phyloP scores from a whole-genome alignment of 257 asterid genomes.

The Capsicum chinense region DNA sequence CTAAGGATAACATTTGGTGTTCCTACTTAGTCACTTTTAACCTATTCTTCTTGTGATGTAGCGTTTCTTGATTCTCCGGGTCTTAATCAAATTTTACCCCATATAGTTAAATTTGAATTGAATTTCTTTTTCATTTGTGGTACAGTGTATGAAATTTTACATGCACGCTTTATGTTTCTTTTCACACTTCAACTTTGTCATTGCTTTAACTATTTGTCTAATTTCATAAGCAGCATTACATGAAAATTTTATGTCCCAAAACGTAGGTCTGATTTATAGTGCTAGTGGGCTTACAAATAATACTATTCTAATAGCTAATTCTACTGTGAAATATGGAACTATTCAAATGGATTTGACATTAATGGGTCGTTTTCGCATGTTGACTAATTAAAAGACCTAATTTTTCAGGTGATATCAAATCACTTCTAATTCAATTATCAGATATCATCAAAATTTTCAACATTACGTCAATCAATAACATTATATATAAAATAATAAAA shows the following conservation, averaged over 20 bases:
- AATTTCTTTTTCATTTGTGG: neutral
- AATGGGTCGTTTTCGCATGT: slow-evolving; percentile 88
- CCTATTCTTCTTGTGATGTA: neutral
- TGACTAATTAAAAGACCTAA: slow-evolving; percentile 4
- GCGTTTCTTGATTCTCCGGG: neutral
- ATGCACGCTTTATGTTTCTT: neutral
- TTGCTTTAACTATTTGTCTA: neutral
- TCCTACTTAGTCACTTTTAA: neutral
- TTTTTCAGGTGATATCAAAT: no score
- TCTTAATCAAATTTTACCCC: neutral
- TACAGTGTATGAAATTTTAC: neutral
- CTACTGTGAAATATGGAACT: slow-evolving; percentile 74
- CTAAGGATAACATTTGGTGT: neutral
- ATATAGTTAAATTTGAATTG: neutral
- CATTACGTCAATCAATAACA: no score
- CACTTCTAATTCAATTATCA: no score
- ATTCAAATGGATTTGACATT: slow-evolving; percentile 78
- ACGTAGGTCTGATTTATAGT: neutral
- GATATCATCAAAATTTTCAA: no score
- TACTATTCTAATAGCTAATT: slow-evolving; percentile 36
- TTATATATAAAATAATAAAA: no score
- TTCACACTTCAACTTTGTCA: neutral
- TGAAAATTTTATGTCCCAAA: slow-evolving; percentile 2
- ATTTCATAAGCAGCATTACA: neutral
- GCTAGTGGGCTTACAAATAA: neutral